Percentiles rank a stretch among this genome's conserved stretches.
Evolutionary conservation across 2,329 filamentous ascomycete species (phyloP).

Genomic region (Fusarium hostae): DNA sequence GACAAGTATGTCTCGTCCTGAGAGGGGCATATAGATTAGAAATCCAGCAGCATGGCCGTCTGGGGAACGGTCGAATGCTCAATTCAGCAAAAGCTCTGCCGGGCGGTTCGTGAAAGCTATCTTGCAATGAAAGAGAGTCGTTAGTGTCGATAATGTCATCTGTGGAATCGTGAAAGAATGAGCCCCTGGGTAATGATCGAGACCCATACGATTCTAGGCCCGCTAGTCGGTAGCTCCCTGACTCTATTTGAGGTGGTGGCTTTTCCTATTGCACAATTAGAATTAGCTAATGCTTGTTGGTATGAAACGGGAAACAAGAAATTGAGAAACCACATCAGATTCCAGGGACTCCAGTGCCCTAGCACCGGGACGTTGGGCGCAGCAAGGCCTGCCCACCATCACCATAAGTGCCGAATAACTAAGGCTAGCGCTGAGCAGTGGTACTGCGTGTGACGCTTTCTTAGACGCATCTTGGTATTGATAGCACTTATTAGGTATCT

Average conservation of each 20-base stretch:
- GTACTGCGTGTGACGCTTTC: constrained; percentile 26
- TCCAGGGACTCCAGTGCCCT: constrained; percentile 24
- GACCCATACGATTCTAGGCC: constrained; percentile 10
- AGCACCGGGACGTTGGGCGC: constrained; percentile 38
- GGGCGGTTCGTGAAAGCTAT: not conserved
- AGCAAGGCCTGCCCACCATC: constrained; percentile 34
- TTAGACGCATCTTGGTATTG: not conserved
- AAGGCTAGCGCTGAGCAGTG: constrained; percentile 31
- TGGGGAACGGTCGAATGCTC: not conserved
- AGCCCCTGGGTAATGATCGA: constrained; percentile 1
- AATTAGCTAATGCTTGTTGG: constrained; percentile 7
- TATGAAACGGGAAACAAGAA: constrained; percentile 35
- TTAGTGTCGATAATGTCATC: not conserved
- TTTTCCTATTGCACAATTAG: constrained; percentile 3
- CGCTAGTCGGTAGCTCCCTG: constrained; percentile 5
- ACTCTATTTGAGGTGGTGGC: constrained; percentile 23
- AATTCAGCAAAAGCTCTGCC: not conserved
- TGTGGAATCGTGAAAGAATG: not conserved
- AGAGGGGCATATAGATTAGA: not conserved
- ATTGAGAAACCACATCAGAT: constrained; percentile 11
- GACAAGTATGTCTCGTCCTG: not conserved
- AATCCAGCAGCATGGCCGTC: not conserved
- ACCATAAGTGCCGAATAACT: constrained; percentile 40
- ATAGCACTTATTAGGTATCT: not conserved
- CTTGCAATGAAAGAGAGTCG: not conserved